Conservation (phyloP, 2,329 filamentous ascomycete species). For the Chrysosphaeria jannelii region DNA sequence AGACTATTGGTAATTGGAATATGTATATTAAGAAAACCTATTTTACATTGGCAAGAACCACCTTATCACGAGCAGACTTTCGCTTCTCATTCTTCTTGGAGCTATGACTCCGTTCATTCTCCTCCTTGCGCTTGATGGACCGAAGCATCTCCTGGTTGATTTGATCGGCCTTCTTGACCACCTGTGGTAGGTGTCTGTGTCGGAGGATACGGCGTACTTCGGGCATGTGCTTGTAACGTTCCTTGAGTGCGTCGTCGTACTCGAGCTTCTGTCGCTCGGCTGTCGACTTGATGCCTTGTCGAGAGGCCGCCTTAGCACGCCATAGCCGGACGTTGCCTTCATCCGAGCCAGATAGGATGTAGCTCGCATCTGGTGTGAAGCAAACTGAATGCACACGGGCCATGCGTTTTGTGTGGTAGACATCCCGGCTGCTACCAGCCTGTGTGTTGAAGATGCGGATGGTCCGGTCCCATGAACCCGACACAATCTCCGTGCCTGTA, state of each 20-base stretch:
- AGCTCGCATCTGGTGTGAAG: constrained; percentile 55
- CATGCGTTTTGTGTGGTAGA: constrained; percentile 96
- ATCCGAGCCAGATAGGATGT: constrained; percentile 70
- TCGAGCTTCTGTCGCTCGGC: constrained; percentile 67
- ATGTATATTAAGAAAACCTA: no score
- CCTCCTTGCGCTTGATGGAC: constrained; percentile 66
- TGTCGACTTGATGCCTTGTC: constrained; percentile 62
- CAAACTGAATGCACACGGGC: constrained; percentile 37
- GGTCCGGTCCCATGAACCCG: constrained; percentile 66
- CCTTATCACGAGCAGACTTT: constrained; percentile 48
- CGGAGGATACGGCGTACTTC: constrained; percentile 74
- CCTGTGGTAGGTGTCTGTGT: constrained; percentile 73
- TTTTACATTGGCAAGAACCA: constrained; percentile 39
- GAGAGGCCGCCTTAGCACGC: constrained; percentile 58
- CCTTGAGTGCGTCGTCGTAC: constrained; percentile 62
- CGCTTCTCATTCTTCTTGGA: constrained; percentile 42
- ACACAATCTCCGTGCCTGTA: constrained; percentile 78
- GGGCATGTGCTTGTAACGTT: constrained; percentile 82
- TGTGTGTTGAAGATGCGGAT: constrained; percentile 60
- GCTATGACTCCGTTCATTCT: constrained; percentile 79
- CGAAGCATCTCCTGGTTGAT: constrained; percentile 79
- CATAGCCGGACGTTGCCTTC: constrained; percentile 72
- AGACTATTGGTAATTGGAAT: no score
- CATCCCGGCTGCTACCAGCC: constrained; percentile 60
- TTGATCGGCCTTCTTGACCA: constrained; percentile 82